A percentile compares a stretch with the other conserved stretches of the same genome.
Conservation (phyloP, 192 early-diverging fungal genomes). For the Gigaspora rosea region DNA sequence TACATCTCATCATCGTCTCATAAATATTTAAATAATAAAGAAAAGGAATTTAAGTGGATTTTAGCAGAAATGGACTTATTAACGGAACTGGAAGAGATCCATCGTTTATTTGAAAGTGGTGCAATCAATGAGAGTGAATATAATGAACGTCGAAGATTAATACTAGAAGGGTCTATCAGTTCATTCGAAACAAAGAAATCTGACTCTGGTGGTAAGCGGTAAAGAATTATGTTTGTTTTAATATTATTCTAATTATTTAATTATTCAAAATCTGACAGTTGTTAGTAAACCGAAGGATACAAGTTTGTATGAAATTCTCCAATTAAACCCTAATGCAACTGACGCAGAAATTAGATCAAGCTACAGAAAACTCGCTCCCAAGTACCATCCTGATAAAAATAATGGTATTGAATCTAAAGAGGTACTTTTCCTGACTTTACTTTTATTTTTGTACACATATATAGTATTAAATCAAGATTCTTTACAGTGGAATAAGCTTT, state of each 20-base stretch:
- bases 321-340: constrained; percentile 66
- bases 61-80: background rate
- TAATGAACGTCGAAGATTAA: background rate
- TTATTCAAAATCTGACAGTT: background rate
- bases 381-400: constrained; percentile 79
- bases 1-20: too few relatives aligned
- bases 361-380: constrained; percentile 89
- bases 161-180: background rate
- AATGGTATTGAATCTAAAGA: constrained; percentile 8
- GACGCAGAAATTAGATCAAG: constrained; percentile 93
- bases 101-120: background rate
- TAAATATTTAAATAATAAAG: too few relatives aligned
- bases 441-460: too few relatives aligned
- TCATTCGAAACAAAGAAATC: background rate
- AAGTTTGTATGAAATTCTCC: constrained; percentile 87
- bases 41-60: background rate
- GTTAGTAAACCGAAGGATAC: constrained; percentile 61
- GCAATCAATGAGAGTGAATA: background rate
- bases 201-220: background rate
- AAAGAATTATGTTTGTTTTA: background rate
- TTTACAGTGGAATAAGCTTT: background rate
- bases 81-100: background rate
- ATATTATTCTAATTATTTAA: background rate
- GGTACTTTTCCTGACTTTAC: too few relatives aligned
- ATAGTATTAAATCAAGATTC: too few relatives aligned